Conservation (phyloP, 1,284 basidiomycete species). For the Exsudoporus floridanus region DNA sequence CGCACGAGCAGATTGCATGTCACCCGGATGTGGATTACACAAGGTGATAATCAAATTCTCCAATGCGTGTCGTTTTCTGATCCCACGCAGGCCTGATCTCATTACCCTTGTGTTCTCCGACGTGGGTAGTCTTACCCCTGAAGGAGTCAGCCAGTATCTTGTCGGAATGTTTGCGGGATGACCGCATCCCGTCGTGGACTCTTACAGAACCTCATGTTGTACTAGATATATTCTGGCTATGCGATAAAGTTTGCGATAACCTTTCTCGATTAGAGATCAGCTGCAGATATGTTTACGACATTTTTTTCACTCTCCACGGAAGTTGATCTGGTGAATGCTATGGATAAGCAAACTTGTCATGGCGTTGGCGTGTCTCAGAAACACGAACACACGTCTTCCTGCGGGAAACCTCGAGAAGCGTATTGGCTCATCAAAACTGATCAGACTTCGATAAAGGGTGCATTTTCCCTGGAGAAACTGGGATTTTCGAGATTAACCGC, state of each 20-base stretch:
- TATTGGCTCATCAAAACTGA: constrained; percentile 24
- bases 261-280: constrained; percentile 31
- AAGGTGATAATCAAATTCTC: constrained; percentile 46
- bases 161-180: constrained; percentile 87
- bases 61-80: constrained; percentile 24
- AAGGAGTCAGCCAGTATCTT: constrained; percentile 87
- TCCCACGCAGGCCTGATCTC: constrained; percentile 67
- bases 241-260: constrained; percentile 43
- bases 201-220: background rate
- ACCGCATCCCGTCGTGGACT: constrained; percentile 11
- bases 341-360: constrained; percentile 8
- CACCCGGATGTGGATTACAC: constrained; percentile 85
- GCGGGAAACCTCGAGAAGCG: constrained; percentile 14
- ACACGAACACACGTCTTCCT: constrained; percentile 21
- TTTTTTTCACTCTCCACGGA: constrained; percentile 7
- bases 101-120: constrained; percentile 91
- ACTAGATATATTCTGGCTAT: constrained; percentile 21
- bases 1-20: constrained; percentile 68
- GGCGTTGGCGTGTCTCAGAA: constrained; percentile 11
- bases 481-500: constrained; percentile 32
- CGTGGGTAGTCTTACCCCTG: constrained; percentile 87
- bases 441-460: constrained; percentile 19
- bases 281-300: constrained; percentile 12
- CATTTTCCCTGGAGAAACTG: constrained; percentile 18
- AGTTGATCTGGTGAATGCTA: constrained; percentile 15